Conservation (phyloP, 164 flowering plant species). For the Buxus sempervirens region DNA sequence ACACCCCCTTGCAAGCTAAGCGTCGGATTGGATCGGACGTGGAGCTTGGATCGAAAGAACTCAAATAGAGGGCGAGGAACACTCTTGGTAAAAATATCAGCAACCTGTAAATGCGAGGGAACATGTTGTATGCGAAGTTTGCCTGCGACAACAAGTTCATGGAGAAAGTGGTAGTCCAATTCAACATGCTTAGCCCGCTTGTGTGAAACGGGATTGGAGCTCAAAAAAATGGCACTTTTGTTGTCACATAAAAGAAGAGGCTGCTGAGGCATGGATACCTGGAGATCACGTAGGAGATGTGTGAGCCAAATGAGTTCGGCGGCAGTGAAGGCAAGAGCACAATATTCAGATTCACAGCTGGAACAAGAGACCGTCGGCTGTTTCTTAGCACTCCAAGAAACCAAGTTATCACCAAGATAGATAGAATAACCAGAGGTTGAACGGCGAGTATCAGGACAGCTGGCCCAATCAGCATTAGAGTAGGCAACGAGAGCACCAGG, state of each 20-base stretch:
- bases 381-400: constrained; percentile 14
- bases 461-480: constrained; percentile 7
- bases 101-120: neutral
- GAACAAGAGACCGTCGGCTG: constrained; percentile 10
- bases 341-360: constrained; percentile 7
- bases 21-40: constrained; percentile 5
- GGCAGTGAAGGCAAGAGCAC: constrained; percentile 4
- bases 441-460: neutral
- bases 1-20: constrained; percentile 14
- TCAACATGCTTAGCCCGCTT: constrained; percentile 11
- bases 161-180: constrained; percentile 4
- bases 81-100: constrained; percentile 11
- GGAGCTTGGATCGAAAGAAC: constrained; percentile 7
- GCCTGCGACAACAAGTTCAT: neutral
- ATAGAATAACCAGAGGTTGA: constrained; percentile 7
- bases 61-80: neutral
- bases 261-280: neutral
- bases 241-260: constrained; percentile 6
- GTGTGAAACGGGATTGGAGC: constrained; percentile 2
- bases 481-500: neutral
- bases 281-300: constrained; percentile 3
- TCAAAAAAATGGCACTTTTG: constrained; percentile 1
- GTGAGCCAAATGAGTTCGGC: constrained; percentile 7
- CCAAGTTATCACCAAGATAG: neutral
- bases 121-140: neutral